These are phyloP conservation scores for Chlamydomonas incerta DNA, from an alignment of 139 green algal species.

Conservation along the genomic window DNA sequence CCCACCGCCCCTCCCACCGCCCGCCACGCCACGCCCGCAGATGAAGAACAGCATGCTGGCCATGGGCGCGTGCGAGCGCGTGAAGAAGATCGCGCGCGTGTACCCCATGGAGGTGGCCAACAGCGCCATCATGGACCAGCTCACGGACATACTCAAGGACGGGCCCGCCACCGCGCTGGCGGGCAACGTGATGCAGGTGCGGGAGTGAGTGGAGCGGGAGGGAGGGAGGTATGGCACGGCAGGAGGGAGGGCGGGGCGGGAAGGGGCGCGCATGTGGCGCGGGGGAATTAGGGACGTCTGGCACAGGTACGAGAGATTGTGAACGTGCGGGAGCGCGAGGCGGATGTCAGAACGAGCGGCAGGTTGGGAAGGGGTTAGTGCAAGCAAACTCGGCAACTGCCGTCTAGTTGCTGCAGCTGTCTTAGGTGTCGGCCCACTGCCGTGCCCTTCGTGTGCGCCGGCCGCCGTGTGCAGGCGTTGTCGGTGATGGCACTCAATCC, in stretches of 20 bases:
- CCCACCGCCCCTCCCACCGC: no score
- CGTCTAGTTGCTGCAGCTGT: no score
- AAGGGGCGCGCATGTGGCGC: no score
- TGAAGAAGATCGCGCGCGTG: constrained; percentile 45
- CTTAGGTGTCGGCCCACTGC: no score
- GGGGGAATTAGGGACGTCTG: no score
- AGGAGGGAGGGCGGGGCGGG: no score
- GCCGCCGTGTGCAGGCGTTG: constrained; percentile 31
- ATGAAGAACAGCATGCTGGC: constrained; percentile 51
- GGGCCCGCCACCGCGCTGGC: constrained; percentile 22
- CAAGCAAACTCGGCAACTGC: no score
- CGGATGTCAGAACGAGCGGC: no score
- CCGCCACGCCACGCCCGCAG: not conserved
- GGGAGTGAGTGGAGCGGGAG: not conserved
- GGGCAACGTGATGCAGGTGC: constrained; percentile 22
- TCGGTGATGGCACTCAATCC: constrained; percentile 47
- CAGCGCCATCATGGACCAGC: constrained; percentile 44
- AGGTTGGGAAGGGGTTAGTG: no score
- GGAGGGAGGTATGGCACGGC: not conserved
- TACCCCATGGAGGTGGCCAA: constrained; percentile 43
- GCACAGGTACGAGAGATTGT: no score
- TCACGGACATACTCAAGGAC: constrained; percentile 39
- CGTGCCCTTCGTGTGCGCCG: no score
- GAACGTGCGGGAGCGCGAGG: no score
- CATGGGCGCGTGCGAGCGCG: constrained; percentile 54